Conservation (phyloP, 495 filamentous ascomycete species). For the Daldinia decipiens region DNA sequence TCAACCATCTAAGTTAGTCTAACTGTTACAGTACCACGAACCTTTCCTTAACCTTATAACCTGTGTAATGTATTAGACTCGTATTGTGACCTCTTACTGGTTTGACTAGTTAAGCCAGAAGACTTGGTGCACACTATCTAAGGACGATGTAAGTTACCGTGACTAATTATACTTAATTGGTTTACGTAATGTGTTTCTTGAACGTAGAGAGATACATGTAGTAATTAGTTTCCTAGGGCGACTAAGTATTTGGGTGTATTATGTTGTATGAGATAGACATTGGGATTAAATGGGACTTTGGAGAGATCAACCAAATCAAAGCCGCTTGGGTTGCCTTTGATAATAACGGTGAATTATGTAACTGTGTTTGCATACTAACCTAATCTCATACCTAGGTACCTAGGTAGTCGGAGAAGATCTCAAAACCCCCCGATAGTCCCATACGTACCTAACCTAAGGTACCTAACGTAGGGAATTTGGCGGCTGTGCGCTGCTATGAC, state of each 20-base stretch:
- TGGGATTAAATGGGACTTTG: too few relatives aligned
- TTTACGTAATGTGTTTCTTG: neutral
- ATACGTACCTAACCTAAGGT: too few relatives aligned
- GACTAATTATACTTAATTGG: neutral
- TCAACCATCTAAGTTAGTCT: neutral
- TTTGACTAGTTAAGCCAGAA: neutral
- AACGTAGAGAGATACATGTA: neutral
- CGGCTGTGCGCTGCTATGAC: neutral
- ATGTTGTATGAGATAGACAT: too few relatives aligned
- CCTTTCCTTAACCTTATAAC: neutral
- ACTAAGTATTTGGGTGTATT: too few relatives aligned
- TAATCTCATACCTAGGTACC: too few relatives aligned
- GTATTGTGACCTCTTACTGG: too few relatives aligned
- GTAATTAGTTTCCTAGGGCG: neutral
- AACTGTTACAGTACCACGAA: neutral
- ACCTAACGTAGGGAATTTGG: neutral
- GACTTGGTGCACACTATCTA: neutral
- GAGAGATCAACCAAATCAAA: too few relatives aligned
- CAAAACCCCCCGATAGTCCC: conserved; percentile 1
- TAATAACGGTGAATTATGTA: too few relatives aligned
- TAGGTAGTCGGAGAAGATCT: conserved; percentile 4
- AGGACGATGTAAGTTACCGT: neutral
- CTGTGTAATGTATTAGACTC: neutral
- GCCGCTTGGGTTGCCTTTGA: too few relatives aligned
- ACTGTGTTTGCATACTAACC: too few relatives aligned